Conservation (phyloP, 352 stramenopile genomes). For the Globisporangium solare region DNA sequence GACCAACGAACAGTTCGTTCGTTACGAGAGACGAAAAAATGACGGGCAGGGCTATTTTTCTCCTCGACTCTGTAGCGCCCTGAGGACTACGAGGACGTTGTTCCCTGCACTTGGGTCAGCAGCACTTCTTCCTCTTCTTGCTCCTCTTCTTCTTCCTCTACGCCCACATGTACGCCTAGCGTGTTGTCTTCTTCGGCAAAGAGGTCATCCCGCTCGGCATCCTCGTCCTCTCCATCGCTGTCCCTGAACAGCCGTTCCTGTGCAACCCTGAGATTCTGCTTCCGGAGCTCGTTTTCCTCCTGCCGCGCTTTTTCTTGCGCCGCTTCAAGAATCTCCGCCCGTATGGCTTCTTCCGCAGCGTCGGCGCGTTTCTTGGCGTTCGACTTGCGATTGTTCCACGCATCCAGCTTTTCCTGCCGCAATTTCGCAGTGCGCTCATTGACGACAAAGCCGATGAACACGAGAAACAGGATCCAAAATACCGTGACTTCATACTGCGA, state of each 20-base stretch:
- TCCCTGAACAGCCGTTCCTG: constrained; percentile 45
- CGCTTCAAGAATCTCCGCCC: constrained; percentile 24
- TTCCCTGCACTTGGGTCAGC: constrained; percentile 2
- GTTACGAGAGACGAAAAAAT: too few species aligned
- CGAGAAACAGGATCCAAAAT: constrained; percentile 57
- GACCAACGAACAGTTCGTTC: background rate
- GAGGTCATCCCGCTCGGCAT: constrained; percentile 14
- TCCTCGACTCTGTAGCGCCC: too few species aligned
- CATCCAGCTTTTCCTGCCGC: constrained; percentile 32
- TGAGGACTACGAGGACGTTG: background rate
- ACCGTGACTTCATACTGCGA: constrained; percentile 64
- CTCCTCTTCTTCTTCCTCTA: constrained; percentile 19
- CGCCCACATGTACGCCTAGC: constrained; percentile 11
- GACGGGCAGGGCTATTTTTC: too few species aligned
- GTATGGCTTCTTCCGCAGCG: constrained; percentile 24
- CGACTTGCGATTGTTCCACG: constrained; percentile 21
- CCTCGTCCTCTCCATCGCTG: constrained; percentile 23
- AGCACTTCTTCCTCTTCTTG: constrained; percentile 17
- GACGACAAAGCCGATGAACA: constrained; percentile 41
- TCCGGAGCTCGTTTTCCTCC: constrained; percentile 38
- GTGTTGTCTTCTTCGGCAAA: constrained; percentile 14
- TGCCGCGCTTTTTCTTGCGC: constrained; percentile 31
- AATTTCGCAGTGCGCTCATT: constrained; percentile 41
- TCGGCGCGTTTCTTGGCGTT: constrained; percentile 25
- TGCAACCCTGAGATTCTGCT: constrained; percentile 21